A percentile compares a stretch with the other conserved stretches of the same genome.
Conservation (phyloP, 2,329 filamentous ascomycete genomes). For the Fusarium nanum region DNA sequence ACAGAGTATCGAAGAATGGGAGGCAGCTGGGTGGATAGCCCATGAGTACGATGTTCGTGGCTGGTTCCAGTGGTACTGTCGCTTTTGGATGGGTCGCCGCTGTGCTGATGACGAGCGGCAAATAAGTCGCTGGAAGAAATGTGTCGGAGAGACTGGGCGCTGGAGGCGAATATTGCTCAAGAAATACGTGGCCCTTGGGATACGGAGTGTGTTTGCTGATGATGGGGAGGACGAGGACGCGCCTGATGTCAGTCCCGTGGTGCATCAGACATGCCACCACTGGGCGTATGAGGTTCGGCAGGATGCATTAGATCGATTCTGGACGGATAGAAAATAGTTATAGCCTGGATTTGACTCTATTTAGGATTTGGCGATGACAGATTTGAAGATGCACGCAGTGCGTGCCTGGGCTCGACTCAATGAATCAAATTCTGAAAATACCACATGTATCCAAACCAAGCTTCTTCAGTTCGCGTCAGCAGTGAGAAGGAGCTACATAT, state of each 20-base stretch:
- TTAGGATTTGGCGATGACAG: too few relatives aligned
- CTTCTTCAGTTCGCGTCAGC: too few relatives aligned
- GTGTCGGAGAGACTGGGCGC: slow-evolving; percentile 21
- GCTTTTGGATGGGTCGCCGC: slow-evolving; percentile 20
- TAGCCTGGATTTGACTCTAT: too few relatives aligned
- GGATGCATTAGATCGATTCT: slow-evolving; percentile 18
- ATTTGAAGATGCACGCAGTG: too few relatives aligned
- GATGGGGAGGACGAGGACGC: background rate
- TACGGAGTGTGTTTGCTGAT: slow-evolving; percentile 21
- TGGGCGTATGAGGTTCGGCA: slow-evolving; percentile 25
- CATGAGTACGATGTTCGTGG: slow-evolving; percentile 19
- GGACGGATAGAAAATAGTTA: background rate
- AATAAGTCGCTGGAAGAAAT: slow-evolving; percentile 31
- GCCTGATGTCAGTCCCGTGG: slow-evolving; percentile 18
- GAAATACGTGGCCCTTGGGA: slow-evolving; percentile 18
- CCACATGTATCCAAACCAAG: too few relatives aligned
- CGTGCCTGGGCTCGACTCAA: too few relatives aligned
- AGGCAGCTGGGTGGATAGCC: slow-evolving; percentile 25
- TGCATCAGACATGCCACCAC: slow-evolving; percentile 25
- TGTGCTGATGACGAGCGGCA: slow-evolving; percentile 18
- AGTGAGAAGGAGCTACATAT: too few relatives aligned
- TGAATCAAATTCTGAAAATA: too few relatives aligned
- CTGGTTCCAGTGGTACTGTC: slow-evolving; percentile 29
- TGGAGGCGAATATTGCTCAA: slow-evolving; percentile 18
- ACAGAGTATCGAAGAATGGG: slow-evolving; percentile 28